These are phyloP conservation scores for Musa itinerans DNA, from an alignment of 176 grass and related monocot genomes.

Conservation along the genomic window DNA sequence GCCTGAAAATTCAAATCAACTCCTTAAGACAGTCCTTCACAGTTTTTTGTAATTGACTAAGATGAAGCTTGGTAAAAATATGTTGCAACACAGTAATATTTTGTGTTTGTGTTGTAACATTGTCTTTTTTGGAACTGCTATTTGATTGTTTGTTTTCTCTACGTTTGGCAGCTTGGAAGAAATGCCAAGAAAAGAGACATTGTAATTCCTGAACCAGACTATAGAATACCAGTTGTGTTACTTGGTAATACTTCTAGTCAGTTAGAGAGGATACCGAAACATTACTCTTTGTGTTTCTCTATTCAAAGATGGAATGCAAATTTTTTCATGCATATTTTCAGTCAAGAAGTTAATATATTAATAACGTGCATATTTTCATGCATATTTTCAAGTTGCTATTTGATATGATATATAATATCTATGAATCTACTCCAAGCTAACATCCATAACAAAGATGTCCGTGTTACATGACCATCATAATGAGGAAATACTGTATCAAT, in stretches of 20 bases:
- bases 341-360: neutral
- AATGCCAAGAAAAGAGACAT: conserved; percentile 55
- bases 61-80: neutral
- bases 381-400: neutral
- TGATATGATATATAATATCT: too few relatives aligned
- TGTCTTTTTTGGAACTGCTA: neutral
- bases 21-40: neutral
- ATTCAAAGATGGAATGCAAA: conserved; percentile 1
- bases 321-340: neutral
- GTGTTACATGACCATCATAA: neutral
- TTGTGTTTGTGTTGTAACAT: neutral
- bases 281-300: neutral
- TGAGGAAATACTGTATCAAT: neutral
- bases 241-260: conserved; percentile 61
- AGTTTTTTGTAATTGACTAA: neutral
- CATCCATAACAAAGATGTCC: neutral
- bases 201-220: conserved; percentile 78
- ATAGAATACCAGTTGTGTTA: conserved; percentile 68
- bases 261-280: neutral
- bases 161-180: conserved; percentile 47
- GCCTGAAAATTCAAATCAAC: neutral
- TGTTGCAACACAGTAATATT: neutral
- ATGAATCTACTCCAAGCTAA: neutral
- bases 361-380: too few relatives aligned
- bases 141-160: neutral